These are phyloP conservation scores for Drechslerella coelobrocha DNA, from an alignment of 2,329 filamentous ascomycete genomes.

Conservation along the genomic window DNA sequence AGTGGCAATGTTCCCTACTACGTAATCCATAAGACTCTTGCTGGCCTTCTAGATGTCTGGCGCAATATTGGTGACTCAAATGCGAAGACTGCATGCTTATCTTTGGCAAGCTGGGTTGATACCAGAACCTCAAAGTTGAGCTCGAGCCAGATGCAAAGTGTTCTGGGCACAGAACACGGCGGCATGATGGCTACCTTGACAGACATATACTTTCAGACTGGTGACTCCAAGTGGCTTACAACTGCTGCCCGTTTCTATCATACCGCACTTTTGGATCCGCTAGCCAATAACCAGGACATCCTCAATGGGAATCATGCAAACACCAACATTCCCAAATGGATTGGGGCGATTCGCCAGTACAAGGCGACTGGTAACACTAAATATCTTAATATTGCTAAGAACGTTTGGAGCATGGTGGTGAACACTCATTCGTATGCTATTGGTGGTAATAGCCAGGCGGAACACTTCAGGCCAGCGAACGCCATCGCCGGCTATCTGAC, in stretches of 20 bases:
- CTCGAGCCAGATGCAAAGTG: slow-evolving; percentile 61
- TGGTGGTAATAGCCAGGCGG: slow-evolving; percentile 64
- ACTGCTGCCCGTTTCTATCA: slow-evolving; percentile 64
- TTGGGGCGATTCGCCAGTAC: slow-evolving; percentile 63
- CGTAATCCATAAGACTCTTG: slow-evolving; percentile 65
- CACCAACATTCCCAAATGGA: slow-evolving; percentile 65
- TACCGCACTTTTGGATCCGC: slow-evolving; percentile 61
- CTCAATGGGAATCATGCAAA: slow-evolving; percentile 64
- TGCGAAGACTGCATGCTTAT: slow-evolving; percentile 61
- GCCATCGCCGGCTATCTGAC: slow-evolving; percentile 61
- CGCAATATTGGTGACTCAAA: slow-evolving; percentile 60
- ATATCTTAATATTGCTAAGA: slow-evolving; percentile 63
- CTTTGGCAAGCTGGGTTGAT: slow-evolving; percentile 63
- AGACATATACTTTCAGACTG: slow-evolving; percentile 62
- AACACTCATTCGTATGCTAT: slow-evolving; percentile 64
- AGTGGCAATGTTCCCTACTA: slow-evolving; percentile 66
- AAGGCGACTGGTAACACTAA: slow-evolving; percentile 61
- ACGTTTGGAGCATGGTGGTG: slow-evolving; percentile 63
- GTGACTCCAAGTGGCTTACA: slow-evolving; percentile 61
- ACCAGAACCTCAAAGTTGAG: slow-evolving; percentile 60
- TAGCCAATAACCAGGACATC: slow-evolving; percentile 61
- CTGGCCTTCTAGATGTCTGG: slow-evolving; percentile 64
- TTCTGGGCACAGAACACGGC: slow-evolving; percentile 64
- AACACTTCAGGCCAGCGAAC: slow-evolving; percentile 63
- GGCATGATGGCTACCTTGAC: slow-evolving; percentile 65